These are phyloP conservation scores for Stachybotrys chartarum DNA, from an alignment of 2,329 filamentous ascomycete species.

Conservation along the genomic window DNA sequence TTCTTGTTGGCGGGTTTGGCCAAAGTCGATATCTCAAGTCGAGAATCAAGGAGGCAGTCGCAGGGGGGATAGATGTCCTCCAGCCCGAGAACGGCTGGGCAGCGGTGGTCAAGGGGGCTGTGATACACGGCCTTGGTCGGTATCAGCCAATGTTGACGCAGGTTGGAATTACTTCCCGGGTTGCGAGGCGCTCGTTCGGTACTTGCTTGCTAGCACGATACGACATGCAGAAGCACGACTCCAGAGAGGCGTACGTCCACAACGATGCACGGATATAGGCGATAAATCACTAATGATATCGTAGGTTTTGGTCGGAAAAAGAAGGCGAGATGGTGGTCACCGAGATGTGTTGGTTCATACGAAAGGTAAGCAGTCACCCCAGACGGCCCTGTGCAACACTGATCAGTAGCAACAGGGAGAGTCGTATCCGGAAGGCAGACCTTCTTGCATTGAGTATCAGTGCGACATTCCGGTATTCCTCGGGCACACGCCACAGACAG, in stretches of 20 bases:
- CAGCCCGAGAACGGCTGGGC: conserved; percentile 42
- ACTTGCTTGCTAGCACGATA: conserved; percentile 27
- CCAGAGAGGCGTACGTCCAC: conserved; percentile 24
- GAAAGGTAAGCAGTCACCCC: conserved; percentile 19
- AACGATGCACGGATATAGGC: neutral
- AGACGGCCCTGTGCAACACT: neutral
- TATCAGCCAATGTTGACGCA: conserved; percentile 19
- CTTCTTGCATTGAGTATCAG: conserved; percentile 27
- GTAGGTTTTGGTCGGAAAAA: conserved; percentile 29
- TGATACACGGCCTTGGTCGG: conserved; percentile 30
- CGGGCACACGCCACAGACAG: conserved; percentile 26
- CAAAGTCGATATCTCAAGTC: conserved; percentile 36
- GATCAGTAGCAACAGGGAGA: conserved; percentile 17
- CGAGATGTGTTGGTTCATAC: conserved; percentile 33
- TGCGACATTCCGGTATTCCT: conserved; percentile 28
- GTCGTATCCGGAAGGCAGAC: conserved; percentile 27
- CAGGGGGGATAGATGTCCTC: conserved; percentile 30
- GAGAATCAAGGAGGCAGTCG: conserved; percentile 27
- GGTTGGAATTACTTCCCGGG: conserved; percentile 24
- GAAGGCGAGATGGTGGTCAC: conserved; percentile 26
- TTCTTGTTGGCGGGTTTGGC: conserved; percentile 43
- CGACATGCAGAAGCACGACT: conserved; percentile 26
- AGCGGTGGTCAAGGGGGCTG: conserved; percentile 43
- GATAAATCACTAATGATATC: conserved; percentile 7
- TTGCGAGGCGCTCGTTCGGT: conserved; percentile 29